A percentile compares a stretch with the other conserved stretches of the same genome.
Conservation (phyloP, 441 rosid genomes). For the Corymbia citriodora region DNA sequence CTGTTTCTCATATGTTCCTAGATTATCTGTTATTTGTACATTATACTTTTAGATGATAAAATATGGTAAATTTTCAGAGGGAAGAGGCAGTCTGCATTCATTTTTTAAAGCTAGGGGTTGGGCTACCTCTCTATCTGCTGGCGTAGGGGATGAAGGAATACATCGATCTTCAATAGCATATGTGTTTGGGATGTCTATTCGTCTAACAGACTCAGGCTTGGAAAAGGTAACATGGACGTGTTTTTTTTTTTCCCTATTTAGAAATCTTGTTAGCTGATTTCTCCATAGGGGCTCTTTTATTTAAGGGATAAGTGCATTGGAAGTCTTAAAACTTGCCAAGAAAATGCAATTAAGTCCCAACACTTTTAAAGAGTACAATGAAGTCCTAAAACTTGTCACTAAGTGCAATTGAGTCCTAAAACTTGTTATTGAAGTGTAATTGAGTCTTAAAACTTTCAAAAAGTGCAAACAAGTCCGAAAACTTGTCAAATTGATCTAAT, state of each 20-base stretch:
- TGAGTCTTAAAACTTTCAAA: not conserved
- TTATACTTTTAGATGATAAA: not conserved
- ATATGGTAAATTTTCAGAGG: slow-evolving; percentile 55
- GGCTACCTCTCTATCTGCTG: slow-evolving; percentile 89
- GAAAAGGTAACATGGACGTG: slow-evolving; percentile 47
- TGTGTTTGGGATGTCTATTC: slow-evolving; percentile 81
- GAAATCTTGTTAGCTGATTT: not conserved
- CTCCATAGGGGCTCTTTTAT: not conserved
- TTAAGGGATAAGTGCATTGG: not conserved
- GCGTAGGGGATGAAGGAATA: slow-evolving; percentile 92
- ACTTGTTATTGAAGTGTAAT: not conserved
- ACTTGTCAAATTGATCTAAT: not conserved
- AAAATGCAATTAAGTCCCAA: not conserved
- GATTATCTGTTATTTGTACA: not conserved
- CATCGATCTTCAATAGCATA: slow-evolving; percentile 84
- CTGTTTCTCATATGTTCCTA: not conserved
- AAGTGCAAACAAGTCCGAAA: not conserved
- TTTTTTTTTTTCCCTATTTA: not conserved
- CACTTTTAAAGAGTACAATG: not conserved
- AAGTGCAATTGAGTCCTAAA: not conserved
- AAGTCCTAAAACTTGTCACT: not conserved
- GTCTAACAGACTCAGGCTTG: slow-evolving; percentile 89
- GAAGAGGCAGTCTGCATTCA: slow-evolving; percentile 90
- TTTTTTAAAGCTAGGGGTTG: slow-evolving; percentile 82
- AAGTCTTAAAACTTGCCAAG: not conserved